Base-by-base conservation (phyloP, 176 grass and related monocot species). In the Triticum urartu region DNA sequence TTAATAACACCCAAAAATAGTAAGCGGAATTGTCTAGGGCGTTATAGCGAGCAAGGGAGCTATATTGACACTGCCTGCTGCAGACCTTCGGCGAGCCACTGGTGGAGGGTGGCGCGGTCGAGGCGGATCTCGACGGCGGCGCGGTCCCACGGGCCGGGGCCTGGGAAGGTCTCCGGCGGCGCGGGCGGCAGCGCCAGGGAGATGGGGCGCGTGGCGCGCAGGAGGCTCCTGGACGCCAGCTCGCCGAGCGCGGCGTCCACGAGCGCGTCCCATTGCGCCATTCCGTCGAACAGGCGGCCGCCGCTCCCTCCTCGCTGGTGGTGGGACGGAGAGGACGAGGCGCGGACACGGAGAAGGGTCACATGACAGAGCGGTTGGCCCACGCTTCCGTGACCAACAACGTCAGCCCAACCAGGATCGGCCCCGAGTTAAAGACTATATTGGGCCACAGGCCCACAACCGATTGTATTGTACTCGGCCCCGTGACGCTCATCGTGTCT, bases 31-130 rank as follows among this genome's bases (percentile, higher is more conserved):
- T 75, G 42, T 48, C 72, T 30, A 18, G 7, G 72, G 72, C 18
- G 2, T 50, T 30, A 75, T 4, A 10, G 43, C 24, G 24, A 75
- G 72, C 1, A 30, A 17, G 43, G 20, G 45, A 5, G 43, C 17
- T 25, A 9, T 50, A 10, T 3, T 32, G 25, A 52, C 7, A 25
- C 43, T 75, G 72, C 42, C 42, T 75, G 72, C 43, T 52, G 72
- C 54, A 72, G 64, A 86, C 93, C 93, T 79, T 98, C 93, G 1
- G 92, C 65, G 6, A 98, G 88, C 96, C 96, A 98, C 63, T 95
- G 64, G 10, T 11, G 78, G 38, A 98, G 89, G 32, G 94, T 94
- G 64, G 50, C 56, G 1, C 68, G 82, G 77, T 94, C 92, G 26
- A 97, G 77, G 28, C 86, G 68, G 32, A 97, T 80, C 77, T 97